A percentile compares a stretch with the other conserved stretches of the same genome.
phyloP scores from a whole-genome alignment of 2,329 filamentous ascomycete species.

The Phialophora expanda region DNA sequence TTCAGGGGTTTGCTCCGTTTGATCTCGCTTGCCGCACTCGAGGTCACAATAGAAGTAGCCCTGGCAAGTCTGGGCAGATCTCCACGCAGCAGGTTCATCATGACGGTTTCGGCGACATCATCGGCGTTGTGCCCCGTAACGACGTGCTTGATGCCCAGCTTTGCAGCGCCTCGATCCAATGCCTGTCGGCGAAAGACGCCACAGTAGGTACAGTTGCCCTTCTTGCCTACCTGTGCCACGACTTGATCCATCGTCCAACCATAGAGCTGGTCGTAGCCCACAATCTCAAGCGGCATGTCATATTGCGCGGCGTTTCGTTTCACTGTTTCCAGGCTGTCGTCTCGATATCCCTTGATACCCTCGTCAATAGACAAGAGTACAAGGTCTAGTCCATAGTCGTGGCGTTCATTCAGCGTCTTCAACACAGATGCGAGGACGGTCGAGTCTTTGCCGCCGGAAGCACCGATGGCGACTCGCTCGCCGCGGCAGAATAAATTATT shows the following conservation, averaged over 20 bases:
- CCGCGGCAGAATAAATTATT: conserved; percentile 81
- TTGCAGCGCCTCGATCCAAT: conserved; percentile 86
- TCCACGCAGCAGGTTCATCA: conserved; percentile 94
- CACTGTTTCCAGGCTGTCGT: conserved; percentile 94
- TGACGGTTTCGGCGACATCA: conserved; percentile 93
- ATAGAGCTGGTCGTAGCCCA: conserved; percentile 92
- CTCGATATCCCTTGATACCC: conserved; percentile 94
- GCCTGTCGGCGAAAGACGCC: conserved; percentile 95
- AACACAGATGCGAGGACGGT: conserved; percentile 93
- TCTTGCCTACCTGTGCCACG: conserved; percentile 93
- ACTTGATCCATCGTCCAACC: conserved; percentile 99
- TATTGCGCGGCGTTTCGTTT: conserved; percentile 93
- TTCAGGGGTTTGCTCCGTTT: conserved; percentile 96
- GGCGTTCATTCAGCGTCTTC: conserved; percentile 89
- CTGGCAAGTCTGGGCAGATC: conserved; percentile 85
- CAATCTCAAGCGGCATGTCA: conserved; percentile 85
- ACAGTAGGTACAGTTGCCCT: conserved; percentile 98
- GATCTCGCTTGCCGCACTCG: conserved; percentile 77
- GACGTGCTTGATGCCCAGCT: conserved; percentile 86
- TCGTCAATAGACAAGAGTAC: conserved; percentile 92
- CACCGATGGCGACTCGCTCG: conserved; percentile 90
- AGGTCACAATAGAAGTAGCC: conserved; percentile 88
- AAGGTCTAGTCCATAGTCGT: conserved; percentile 84
- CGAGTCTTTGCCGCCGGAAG: conserved; percentile 95
- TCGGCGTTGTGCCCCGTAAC: conserved; percentile 98